phyloP scores from a whole-genome alignment of 371 early-diverging fungal species.

The Mucor mucedo region DNA sequence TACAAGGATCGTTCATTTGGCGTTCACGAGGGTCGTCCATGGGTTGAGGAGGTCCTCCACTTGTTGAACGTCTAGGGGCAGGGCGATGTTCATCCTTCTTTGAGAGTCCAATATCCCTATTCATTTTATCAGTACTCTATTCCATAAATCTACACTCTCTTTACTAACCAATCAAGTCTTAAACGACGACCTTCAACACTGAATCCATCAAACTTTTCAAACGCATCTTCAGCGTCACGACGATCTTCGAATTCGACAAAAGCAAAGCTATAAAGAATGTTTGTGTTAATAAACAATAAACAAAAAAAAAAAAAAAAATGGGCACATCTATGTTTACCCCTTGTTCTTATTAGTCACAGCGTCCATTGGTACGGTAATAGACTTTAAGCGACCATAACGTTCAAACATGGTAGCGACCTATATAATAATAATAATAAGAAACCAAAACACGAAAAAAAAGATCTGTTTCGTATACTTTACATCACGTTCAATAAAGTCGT shows the following conservation, averaged over 20 bases:
- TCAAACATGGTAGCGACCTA: slow-evolving; percentile 72
- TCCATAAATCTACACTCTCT: not conserved
- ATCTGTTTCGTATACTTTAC: slow-evolving; percentile 29
- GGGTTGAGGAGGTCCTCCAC: slow-evolving; percentile 26
- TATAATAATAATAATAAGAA: not conserved
- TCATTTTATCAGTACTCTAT: not conserved
- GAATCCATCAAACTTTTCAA: slow-evolving; percentile 73
- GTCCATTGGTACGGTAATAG: slow-evolving; percentile 76
- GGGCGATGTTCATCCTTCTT: slow-evolving; percentile 65
- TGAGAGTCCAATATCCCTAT: slow-evolving; percentile 69
- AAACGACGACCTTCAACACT: slow-evolving; percentile 75
- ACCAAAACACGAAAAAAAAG: not conserved
- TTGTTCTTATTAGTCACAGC: slow-evolving; percentile 77
- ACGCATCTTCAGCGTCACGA: slow-evolving; percentile 79
- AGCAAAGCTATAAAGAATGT: slow-evolving; percentile 49
- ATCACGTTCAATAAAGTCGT: slow-evolving; percentile 72
- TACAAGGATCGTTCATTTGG: slow-evolving; percentile 35
- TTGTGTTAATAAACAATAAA: slow-evolving; percentile 27
- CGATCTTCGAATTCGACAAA: slow-evolving; percentile 81
- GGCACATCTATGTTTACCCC: slow-evolving; percentile 48
- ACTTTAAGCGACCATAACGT: slow-evolving; percentile 69
- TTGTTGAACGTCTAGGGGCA: slow-evolving; percentile 22
- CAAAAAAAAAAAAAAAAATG: slow-evolving; percentile 34
- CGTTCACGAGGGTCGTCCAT: slow-evolving; percentile 37
- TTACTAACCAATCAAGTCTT: slow-evolving; percentile 74